A percentile compares a stretch with the other conserved stretches of the same genome.
Conservation (phyloP, 2,329 filamentous ascomycete species). For the Myriosclerotinia duriaeana region DNA sequence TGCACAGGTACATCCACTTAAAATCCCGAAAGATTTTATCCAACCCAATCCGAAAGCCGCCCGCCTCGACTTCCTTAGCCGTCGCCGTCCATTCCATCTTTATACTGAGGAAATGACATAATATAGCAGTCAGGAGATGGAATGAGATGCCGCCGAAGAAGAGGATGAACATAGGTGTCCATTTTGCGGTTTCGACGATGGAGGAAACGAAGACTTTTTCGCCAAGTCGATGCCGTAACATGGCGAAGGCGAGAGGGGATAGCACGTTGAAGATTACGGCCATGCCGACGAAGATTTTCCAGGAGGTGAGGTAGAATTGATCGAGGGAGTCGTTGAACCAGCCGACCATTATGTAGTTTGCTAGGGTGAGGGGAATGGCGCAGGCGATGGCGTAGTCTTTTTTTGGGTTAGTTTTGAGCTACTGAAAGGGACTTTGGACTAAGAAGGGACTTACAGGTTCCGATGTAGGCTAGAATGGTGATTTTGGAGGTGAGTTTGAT, state of each 20-base stretch:
- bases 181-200: slow-evolving; percentile 57
- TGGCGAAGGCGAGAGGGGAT: slow-evolving; percentile 31
- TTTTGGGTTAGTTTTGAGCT: not conserved
- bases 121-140: slow-evolving; percentile 45
- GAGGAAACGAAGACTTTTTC: slow-evolving; percentile 38
- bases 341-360: slow-evolving; percentile 71
- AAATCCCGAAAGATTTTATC: slow-evolving; percentile 56
- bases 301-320: slow-evolving; percentile 67
- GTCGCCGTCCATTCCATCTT: slow-evolving; percentile 56
- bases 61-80: slow-evolving; percentile 57
- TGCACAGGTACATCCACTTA: slow-evolving; percentile 49
- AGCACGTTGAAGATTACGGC: slow-evolving; percentile 64
- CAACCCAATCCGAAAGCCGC: slow-evolving; percentile 57
- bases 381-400: slow-evolving; percentile 61
- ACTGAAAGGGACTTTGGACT: too few relatives aligned
- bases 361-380: slow-evolving; percentile 63
- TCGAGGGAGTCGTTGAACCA: slow-evolving; percentile 68
- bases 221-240: slow-evolving; percentile 32
- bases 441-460: slow-evolving; percentile 39
- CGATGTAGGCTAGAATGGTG: slow-evolving; percentile 69
- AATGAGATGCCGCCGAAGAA: slow-evolving; percentile 48
- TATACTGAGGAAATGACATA: slow-evolving; percentile 47
- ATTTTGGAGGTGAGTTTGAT: slow-evolving; percentile 67
- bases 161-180: slow-evolving; percentile 45
- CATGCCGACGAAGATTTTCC: slow-evolving; percentile 62